Conservation (phyloP, 1,139 yeast species). For the Spathaspora jeffriesii region DNA sequence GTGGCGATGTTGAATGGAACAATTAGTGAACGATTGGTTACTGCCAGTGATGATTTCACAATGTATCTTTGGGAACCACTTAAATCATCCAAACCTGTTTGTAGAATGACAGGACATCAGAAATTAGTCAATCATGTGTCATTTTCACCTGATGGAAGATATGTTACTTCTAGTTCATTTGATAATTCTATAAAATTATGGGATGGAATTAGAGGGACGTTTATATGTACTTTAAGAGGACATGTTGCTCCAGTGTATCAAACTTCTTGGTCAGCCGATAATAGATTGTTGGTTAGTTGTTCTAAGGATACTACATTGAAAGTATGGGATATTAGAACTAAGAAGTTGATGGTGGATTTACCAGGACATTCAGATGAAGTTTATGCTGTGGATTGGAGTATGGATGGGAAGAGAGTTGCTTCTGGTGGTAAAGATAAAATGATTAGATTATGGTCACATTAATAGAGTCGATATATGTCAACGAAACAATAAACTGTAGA, state of each 20-base stretch:
- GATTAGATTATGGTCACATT: constrained; percentile 92
- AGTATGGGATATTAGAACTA: constrained; percentile 93
- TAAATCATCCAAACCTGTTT: constrained; percentile 76
- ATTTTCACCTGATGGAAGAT: constrained; percentile 94
- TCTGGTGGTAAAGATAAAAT: constrained; percentile 97
- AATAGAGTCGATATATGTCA: constrained; percentile 11
- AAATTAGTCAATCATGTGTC: constrained; percentile 94
- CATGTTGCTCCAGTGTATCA: constrained; percentile 98
- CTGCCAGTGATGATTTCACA: constrained; percentile 97
- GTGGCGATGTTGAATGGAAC: constrained; percentile 74
- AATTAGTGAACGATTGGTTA: constrained; percentile 78
- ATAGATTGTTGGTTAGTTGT: constrained; percentile 86
- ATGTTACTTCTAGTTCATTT: constrained; percentile 89
- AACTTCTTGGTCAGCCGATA: constrained; percentile 99
- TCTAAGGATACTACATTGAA: constrained; percentile 96
- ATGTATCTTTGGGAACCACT: constrained; percentile 97
- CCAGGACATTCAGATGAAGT: constrained; percentile 98
- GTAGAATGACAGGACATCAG: constrained; percentile 97
- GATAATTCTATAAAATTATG: constrained; percentile 94
- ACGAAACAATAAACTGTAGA: not conserved
- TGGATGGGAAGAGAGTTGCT: constrained; percentile 89
- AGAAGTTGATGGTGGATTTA: constrained; percentile 81
- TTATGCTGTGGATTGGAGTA: constrained; percentile 97
- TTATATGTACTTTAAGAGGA: constrained; percentile 88
- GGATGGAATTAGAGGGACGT: constrained; percentile 95